A percentile compares a stretch with the other conserved stretches of the same genome.
Evolutionary conservation across 2,329 filamentous ascomycete genomes (phyloP).

Genomic region (Hypoxylon sp.): DNA sequence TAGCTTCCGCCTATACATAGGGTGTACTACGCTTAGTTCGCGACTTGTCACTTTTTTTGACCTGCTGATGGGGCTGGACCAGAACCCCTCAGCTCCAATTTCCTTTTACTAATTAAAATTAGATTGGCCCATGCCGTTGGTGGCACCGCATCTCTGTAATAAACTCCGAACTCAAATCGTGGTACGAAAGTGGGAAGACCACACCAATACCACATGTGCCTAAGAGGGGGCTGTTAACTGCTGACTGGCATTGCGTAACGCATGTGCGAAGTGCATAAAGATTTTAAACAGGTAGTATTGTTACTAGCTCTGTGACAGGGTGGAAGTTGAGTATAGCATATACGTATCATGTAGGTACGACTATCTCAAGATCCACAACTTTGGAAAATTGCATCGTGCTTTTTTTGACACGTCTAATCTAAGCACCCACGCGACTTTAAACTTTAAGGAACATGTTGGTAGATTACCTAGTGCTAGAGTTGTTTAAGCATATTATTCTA

Average conservation of each 20-base stretch:
- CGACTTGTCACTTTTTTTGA: slow-evolving; percentile 35
- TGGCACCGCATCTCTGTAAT: slow-evolving; percentile 28
- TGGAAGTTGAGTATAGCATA: background rate
- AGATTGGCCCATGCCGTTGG: slow-evolving; percentile 19
- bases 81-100: slow-evolving; percentile 41
- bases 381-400: background rate
- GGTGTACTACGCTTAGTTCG: background rate
- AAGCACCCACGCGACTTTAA: background rate
- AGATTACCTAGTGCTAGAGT: background rate
- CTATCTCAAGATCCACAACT: background rate
- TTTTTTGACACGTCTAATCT: background rate
- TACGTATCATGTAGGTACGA: background rate
- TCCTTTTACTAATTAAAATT: slow-evolving; percentile 35
- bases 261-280: background rate
- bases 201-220: background rate
- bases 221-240: background rate
- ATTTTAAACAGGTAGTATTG: background rate
- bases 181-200: slow-evolving; percentile 5
- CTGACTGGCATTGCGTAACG: background rate
- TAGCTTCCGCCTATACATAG: slow-evolving; percentile 18
- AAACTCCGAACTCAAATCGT: slow-evolving; percentile 16
- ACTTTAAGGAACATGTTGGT: background rate
- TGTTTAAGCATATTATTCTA: background rate
- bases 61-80: slow-evolving; percentile 20
- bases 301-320: background rate